A percentile compares a stretch with the other conserved stretches of the same genome.
Conservation (phyloP, 345 rosid species). For the Gossypium thurberi region DNA sequence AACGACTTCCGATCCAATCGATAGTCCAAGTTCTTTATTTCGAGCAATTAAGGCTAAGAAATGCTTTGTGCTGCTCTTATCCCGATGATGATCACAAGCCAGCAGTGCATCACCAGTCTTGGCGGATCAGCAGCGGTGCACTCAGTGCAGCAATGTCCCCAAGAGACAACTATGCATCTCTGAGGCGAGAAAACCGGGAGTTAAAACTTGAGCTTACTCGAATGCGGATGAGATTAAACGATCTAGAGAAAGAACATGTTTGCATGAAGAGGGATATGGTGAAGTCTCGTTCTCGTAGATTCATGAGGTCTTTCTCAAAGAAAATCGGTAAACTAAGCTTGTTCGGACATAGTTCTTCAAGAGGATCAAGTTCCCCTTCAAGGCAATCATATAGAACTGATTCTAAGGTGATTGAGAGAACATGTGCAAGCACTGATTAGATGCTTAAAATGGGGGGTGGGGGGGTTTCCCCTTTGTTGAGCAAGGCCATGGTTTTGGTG, state of each 20-base stretch:
- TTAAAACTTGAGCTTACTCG: slow-evolving; percentile 91
- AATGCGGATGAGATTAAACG: slow-evolving; percentile 82
- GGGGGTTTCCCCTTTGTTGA: slow-evolving; percentile 1
- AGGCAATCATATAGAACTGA: slow-evolving; percentile 79
- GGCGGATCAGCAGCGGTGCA: slow-evolving; percentile 93
- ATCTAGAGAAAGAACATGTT: slow-evolving; percentile 91
- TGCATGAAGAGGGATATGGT: slow-evolving; percentile 98
- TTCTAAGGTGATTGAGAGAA: slow-evolving; percentile 69
- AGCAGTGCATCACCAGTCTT: slow-evolving; percentile 56
- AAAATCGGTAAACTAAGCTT: slow-evolving; percentile 74
- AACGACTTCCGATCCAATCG: slow-evolving; percentile 88
- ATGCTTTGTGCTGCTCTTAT: slow-evolving; percentile 57
- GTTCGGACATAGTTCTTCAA: slow-evolving; percentile 74
- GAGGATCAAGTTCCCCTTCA: slow-evolving; percentile 92
- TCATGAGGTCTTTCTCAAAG: slow-evolving; percentile 84
- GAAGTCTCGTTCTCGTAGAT: slow-evolving; percentile 80
- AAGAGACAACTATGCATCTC: slow-evolving; percentile 83
- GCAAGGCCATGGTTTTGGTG: slow-evolving; percentile 21
- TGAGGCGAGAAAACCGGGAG: slow-evolving; percentile 87
- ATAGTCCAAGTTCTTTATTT: slow-evolving; percentile 95
- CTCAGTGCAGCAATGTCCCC: slow-evolving; percentile 98
- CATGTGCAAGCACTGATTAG: slow-evolving; percentile 73
- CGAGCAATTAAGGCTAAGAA: slow-evolving; percentile 86
- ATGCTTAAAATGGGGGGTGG: background rate
- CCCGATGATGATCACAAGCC: slow-evolving; percentile 68